Base-by-base conservation (phyloP, 805 yeast species). In the Lachancea kluyveri region DNA sequence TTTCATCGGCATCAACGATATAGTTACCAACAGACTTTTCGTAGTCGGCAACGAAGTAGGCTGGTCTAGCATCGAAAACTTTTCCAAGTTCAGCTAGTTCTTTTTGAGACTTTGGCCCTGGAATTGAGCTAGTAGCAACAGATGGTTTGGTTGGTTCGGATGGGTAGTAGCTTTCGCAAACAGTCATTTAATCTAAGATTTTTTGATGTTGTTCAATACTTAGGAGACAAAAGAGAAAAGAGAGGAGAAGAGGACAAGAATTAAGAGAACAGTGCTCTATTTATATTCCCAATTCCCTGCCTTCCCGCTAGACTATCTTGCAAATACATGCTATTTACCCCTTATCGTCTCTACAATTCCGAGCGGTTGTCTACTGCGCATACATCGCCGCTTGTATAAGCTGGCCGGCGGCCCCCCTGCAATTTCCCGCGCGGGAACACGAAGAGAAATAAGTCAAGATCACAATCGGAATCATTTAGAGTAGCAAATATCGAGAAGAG, bases 131-230 rank as follows among this genome's bases (percentile, higher is more conserved):
- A n/a, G 83, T 68, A 39, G 57, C 64, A 29, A 85, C 70, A 8
- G 54, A 52, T 37, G 97, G 96, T 26, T 60, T 70, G 20, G 65
- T 42, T 43, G 96, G 96, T 65, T 88, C 97, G 40, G 66, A 52
- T 42, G 94, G 94, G 66, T 81, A 87, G 60, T 77, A 75, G 35
- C 59, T 54, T 23, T 66, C 72, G 40, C 74, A 60, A 46, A 70
- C 61, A 20, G 78, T 70, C 46, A 42, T 43, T 26, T n/a, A n/a
- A n/a, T n/a, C n/a, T n/a, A n/a, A n/a, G n/a, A n/a, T n/a, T n/a
- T n/a, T 26, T 24, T 17, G n/a, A 9, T 20, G 7, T 21, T 26
- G 11, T 17, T 17, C 8, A 10, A 8, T 19, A 19, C n/a, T n/a
- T 18, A 9, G 17, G 24, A 11, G 10, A 5, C 6, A 14, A 15